Conservation (phyloP, 768 basidiomycete genomes). For the Erythrobasidium yunnanense region DNA sequence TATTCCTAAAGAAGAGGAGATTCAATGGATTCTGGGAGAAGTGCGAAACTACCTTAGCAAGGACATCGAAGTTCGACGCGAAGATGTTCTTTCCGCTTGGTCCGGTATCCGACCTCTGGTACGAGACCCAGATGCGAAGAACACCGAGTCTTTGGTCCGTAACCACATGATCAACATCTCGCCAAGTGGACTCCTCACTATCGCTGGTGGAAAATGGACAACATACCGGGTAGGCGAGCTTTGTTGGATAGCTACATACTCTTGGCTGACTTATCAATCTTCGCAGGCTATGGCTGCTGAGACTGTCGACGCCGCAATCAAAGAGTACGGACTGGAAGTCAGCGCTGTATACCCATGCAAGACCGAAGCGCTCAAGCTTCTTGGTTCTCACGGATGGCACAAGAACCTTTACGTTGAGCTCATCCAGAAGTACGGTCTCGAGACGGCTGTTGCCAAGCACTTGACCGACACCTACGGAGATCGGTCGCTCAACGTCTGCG, state of each 20-base stretch:
- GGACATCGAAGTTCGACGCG: conserved; percentile 85
- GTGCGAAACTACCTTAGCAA: conserved; percentile 75
- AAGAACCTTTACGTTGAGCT: conserved; percentile 94
- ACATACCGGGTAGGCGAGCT: conserved; percentile 55
- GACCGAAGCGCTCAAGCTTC: conserved; percentile 67
- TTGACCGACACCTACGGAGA: conserved; percentile 90
- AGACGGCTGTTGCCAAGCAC: conserved; percentile 75
- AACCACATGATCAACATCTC: conserved; percentile 84
- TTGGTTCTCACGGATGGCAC: conserved; percentile 90
- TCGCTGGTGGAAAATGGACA: conserved; percentile 98
- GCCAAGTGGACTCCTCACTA: conserved; percentile 72
- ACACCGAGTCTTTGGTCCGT: conserved; percentile 77
- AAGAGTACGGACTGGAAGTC: conserved; percentile 54
- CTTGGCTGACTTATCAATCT: conserved; percentile 14
- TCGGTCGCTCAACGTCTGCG: conserved; percentile 87
- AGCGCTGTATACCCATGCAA: conserved; percentile 53
- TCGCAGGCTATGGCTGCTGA: conserved; percentile 76
- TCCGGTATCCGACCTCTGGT: conserved; percentile 82
- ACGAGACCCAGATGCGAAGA: conserved; percentile 60
- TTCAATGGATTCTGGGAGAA: conserved; percentile 92
- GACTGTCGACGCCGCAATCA: conserved; percentile 75
- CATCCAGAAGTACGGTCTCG: conserved; percentile 63
- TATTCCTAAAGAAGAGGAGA: conserved; percentile 78
- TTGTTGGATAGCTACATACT: background rate
- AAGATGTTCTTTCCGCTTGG: conserved; percentile 94